A percentile compares a stretch with the other conserved stretches of the same genome.
phyloP scores from a whole-genome alignment of 169 alveolate genomes.

The Cryptosporidium canis region DNA sequence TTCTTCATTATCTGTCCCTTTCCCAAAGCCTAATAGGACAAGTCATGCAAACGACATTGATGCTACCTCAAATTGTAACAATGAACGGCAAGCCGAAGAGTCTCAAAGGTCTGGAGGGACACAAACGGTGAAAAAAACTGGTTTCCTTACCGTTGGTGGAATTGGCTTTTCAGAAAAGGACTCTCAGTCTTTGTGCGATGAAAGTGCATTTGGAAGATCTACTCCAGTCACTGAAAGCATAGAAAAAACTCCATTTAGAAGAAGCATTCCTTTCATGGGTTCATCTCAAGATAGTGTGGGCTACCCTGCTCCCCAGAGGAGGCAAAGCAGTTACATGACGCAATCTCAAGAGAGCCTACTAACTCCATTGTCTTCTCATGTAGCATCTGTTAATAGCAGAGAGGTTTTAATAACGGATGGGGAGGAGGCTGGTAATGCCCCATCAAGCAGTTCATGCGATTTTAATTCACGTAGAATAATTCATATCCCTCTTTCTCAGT shows the following conservation, averaged over 20 bases:
- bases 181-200: neutral
- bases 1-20: constrained; percentile 58
- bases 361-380: constrained; percentile 40
- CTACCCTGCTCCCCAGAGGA: constrained; percentile 69
- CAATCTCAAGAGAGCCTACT: constrained; percentile 53
- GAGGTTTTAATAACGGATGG: neutral
- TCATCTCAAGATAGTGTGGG: constrained; percentile 72
- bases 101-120: neutral
- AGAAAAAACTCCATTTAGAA: constrained; percentile 66
- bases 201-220: neutral
- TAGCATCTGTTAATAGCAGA: neutral
- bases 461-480: constrained; percentile 20
- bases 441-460: constrained; percentile 2
- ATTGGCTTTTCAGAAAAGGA: constrained; percentile 18
- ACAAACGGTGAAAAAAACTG: constrained; percentile 26
- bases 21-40: constrained; percentile 40
- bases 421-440: neutral
- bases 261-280: constrained; percentile 56
- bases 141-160: constrained; percentile 14
- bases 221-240: neutral
- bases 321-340: constrained; percentile 24
- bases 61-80: neutral
- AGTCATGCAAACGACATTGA: neutral
- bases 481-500: constrained; percentile 71
- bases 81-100: neutral